Evolutionary conservation across 192 early-diverging fungal species (phyloP).

Genomic region (Coemansia sp.): DNA sequence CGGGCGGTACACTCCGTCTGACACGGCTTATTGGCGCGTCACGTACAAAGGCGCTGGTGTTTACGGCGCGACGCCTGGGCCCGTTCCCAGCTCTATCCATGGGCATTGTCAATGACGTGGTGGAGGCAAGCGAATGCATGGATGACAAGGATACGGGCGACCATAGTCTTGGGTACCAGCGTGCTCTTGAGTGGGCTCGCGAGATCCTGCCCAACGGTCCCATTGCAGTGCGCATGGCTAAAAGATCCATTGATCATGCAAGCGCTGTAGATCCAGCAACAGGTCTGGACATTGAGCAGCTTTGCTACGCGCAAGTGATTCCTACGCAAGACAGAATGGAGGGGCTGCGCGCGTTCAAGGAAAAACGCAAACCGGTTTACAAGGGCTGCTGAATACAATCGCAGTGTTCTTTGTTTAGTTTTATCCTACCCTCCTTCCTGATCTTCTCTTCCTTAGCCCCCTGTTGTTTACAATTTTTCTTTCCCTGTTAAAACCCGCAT

Average conservation of each 20-base stretch:
- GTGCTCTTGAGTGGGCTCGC: slow-evolving; percentile 77
- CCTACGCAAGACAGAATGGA: slow-evolving; percentile 93
- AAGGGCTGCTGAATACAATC: slow-evolving; percentile 53
- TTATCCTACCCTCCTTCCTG: neutral
- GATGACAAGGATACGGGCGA: slow-evolving; percentile 30
- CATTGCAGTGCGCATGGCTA: slow-evolving; percentile 88
- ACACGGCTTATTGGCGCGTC: slow-evolving; percentile 82
- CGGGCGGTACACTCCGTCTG: slow-evolving; percentile 93
- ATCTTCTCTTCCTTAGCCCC: neutral
- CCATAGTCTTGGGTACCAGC: slow-evolving; percentile 51
- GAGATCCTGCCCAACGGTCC: slow-evolving; percentile 82
- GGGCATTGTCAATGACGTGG: slow-evolving; percentile 75
- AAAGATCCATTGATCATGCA: slow-evolving; percentile 84
- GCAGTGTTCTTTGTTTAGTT: neutral
- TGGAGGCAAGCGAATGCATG: slow-evolving; percentile 22
- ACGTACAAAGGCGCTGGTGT: slow-evolving; percentile 92
- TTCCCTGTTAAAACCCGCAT: neutral
- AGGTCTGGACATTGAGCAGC: slow-evolving; percentile 89
- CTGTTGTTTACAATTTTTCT: neutral
- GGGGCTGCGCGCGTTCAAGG: slow-evolving; percentile 74
- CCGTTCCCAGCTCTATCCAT: slow-evolving; percentile 62
- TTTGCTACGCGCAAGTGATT: slow-evolving; percentile 93
- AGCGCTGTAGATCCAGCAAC: slow-evolving; percentile 76
- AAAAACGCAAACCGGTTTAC: slow-evolving; percentile 83
- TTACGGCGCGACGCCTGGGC: slow-evolving; percentile 73